Evolutionary conservation across 2,329 filamentous ascomycete genomes (phyloP), one percentile per base, ranked within the genome.

Genomic region (Lachnellula hyalina): DNA sequence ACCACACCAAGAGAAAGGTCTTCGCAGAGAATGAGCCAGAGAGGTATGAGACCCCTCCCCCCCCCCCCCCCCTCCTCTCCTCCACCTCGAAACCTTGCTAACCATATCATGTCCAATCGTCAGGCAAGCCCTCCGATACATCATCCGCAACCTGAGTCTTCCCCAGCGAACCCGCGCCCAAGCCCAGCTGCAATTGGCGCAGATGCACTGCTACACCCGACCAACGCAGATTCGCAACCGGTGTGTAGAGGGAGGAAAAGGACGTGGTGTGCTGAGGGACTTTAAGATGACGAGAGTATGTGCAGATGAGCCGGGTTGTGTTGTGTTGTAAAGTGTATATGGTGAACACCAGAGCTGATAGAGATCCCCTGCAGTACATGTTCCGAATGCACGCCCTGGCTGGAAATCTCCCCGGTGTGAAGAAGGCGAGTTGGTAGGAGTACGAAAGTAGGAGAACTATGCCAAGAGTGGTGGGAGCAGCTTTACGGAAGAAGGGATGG

Each of bases 171-270:
- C 88, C 50, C 89, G 95, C 67, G 90, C 90, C 59, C 89, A 96
- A 71, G 94, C 94, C 42, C 93, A 97, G 77, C 83, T 99, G 54
- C 87, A 97, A 75, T 79, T 99, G 62, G 84, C 87, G 3, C 87
- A 96, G 75, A 96, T 97, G 93, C 92, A 96, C 77, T 85, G 84
- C 77, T 97, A 97, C 75, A 97, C 94, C 36, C 82, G 92, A 58
- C 84, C 90, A 55, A 96, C 93, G 49, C 92, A 96, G 78, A 92
- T 99, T 72, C 86, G 87, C 72, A 97, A 96, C 75, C 79, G 94
- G 64, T 99, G 94, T 76, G 86, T 96, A 51, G 82, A 93, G 71
- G 91, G 91, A 62, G 94, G 94, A n/a, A 91, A 90, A 71, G 87
- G 87, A 17, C 82, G 90, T 64, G 90, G 91, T 86, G 80, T 99